Base-by-base conservation (phyloP, 2,329 filamentous ascomycete genomes). In the Epichloe sylvatica region DNA sequence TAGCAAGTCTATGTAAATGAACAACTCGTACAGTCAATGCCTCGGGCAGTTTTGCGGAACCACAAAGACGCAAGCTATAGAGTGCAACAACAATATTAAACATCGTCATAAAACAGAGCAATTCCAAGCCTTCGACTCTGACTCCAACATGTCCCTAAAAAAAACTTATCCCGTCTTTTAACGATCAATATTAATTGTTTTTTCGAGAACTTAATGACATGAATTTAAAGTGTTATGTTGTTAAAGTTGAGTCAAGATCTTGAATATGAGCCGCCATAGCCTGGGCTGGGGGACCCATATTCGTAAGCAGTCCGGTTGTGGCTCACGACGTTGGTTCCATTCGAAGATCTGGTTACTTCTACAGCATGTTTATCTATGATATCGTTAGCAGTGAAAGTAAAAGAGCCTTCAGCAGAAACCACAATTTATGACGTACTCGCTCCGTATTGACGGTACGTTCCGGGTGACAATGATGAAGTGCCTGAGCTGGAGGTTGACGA, bases 221-320 rank as follows among this genome's bases (percentile, higher is more conserved):
- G 4, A 19, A 23, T 5, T 21, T 2, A 41, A 12, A 19, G 21
- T 21, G 11, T 4, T 4, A 21, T 41, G 19, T 15, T 33, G 4
- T 39, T 6, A 19, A 15, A 7, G 5, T 21, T 33, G 3, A 3
- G n/a, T 47, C 37, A 53, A 35, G 38, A 46, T 21, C 34, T 40
- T 15, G 54, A 44, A 43, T 62, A 62, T 21, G 52, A 51, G 30
- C 56, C 55, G 9, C 53, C 49, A 42, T 64, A 64, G 19, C 53
- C 49, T 8, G 63, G 63, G n/a, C 52, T 57, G 4, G 65, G 65
- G 5, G 59, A 61, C 46, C 51, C 49, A 42, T 52, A 46, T n/a
- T 68, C 64, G 36, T 61, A 63, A 45, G 49, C 52, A 8, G 57
- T 54, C 47, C 59, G 61, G 51, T 57, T 50, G 56, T 66, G 63